phyloP scores from a whole-genome alignment of 2,329 filamentous ascomycete genomes.

The Cercospora sojina region DNA sequence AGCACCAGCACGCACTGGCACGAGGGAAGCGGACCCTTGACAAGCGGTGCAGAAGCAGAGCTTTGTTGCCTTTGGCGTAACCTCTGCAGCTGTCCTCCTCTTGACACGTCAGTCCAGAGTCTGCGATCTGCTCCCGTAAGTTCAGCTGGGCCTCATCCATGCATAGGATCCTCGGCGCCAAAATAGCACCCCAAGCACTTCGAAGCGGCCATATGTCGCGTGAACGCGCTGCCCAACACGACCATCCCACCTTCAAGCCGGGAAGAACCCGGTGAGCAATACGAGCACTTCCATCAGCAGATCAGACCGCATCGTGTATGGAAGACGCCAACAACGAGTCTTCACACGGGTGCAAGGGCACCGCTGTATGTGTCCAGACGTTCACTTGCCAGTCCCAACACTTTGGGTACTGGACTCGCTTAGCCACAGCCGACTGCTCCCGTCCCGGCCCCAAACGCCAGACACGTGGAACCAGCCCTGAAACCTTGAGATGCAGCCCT shows the following conservation, averaged over 20 bases:
- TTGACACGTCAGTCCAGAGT: not conserved
- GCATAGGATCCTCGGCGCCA: not conserved
- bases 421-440: not conserved
- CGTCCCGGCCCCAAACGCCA: not conserved
- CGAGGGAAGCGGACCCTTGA: not conserved
- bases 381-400: slow-evolving; percentile 1
- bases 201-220: not conserved
- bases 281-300: not conserved
- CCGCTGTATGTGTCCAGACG: not conserved
- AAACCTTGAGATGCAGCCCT: not conserved
- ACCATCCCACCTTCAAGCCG: not conserved
- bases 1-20: not conserved
- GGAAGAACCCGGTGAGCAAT: not conserved
- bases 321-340: not conserved
- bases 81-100: not conserved
- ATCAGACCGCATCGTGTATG: not conserved
- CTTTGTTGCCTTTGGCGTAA: not conserved
- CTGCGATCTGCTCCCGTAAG: not conserved
- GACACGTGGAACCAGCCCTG: not conserved
- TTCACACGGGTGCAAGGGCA: not conserved
- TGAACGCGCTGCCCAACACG: not conserved
- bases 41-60: not conserved
- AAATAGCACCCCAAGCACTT: not conserved
- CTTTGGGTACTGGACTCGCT: slow-evolving; percentile 3
- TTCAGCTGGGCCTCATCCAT: not conserved